Conservation (phyloP, 768 basidiomycete species). For the Gymnopilus junonius region DNA sequence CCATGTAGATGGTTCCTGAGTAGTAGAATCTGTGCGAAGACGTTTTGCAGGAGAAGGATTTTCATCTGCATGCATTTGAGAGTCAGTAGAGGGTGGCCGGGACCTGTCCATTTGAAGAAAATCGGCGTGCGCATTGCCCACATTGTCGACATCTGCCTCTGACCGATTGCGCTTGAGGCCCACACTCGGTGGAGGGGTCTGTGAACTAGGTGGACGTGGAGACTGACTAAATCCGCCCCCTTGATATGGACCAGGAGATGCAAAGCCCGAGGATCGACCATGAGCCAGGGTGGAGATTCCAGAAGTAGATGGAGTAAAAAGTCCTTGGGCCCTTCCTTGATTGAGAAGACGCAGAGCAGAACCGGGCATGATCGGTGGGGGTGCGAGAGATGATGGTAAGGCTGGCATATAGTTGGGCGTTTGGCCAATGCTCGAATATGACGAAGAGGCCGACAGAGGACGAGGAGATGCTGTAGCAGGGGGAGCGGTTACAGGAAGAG, state of each 20-base stretch:
- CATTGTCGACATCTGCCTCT: constrained; percentile 63
- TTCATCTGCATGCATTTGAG: constrained; percentile 58
- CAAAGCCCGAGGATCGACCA: constrained; percentile 48
- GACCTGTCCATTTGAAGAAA: constrained; percentile 50
- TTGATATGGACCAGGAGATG: constrained; percentile 56
- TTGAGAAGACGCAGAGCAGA: constrained; percentile 83
- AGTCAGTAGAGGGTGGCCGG: constrained; percentile 54
- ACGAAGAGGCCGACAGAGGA: constrained; percentile 70
- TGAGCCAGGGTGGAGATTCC: constrained; percentile 43
- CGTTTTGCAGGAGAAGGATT: constrained; percentile 77
- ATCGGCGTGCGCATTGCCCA: constrained; percentile 35
- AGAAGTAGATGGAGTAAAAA: constrained; percentile 86
- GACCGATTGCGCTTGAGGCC: constrained; percentile 47
- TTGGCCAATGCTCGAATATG: constrained; percentile 59
- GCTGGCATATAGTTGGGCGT: constrained; percentile 46
- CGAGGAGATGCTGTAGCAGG: constrained; percentile 58
- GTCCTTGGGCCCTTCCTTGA: constrained; percentile 84
- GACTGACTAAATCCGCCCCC: constrained; percentile 52
- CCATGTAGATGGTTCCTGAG: constrained; percentile 32
- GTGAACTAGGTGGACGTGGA: constrained; percentile 47
- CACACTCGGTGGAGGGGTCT: constrained; percentile 54
- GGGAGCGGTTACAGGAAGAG: constrained; percentile 61
- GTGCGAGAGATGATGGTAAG: constrained; percentile 63
- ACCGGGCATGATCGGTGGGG: constrained; percentile 87
- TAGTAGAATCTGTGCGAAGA: constrained; percentile 54